Evolutionary conservation across 2,329 filamentous ascomycete species (phyloP), one percentile per base, ranked within the genome.

Genomic region (Periconia digitata): DNA sequence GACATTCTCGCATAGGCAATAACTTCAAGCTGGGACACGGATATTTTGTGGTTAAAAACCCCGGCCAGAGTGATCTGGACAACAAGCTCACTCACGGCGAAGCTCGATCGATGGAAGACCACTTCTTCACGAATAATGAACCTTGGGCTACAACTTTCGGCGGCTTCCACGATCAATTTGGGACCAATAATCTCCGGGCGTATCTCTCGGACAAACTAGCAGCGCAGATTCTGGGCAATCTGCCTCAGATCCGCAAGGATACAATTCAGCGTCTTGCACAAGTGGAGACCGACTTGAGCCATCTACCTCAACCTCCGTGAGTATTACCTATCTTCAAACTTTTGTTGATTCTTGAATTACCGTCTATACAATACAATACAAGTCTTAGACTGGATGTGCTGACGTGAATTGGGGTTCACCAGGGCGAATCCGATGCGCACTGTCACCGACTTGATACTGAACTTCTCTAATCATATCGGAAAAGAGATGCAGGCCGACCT

Each of bases 11-110:
- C 4, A 73, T 76, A 0, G 83, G 84, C 0, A 64, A 81, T 2
- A 79, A 81, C 2, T 89, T 89, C 50, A 62, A 66, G 0, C 80
- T 92, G 0, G 85, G 85, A 0, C 78, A 89, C n/a, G 88, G 87
- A 0, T 96, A 92, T 62, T 95, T 86, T 8, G 89, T 92, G 0
- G 88, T 86, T 0, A 82, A 86, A 1, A 85, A 86, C 3, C 79
- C 81, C 72, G 74, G 72, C 0, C 77, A 82, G 42, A 72, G 77
- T 0, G 72, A 86, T 0, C 71, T 81, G 0, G 64, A 79, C 12
- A 54, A 68, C 0, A 54, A 65, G 0, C 62, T 80, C 0, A 72
- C 72, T 1, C 77, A 84, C 46, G 45, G 59, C 0, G 58, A 73
- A 6, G 82, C 83, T 0, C 73, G 82, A 0, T 15, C 54, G 0